Evolutionary conservation across 495 filamentous ascomycete genomes (phyloP).

Genomic region (Chaetomidium leptoderma): DNA sequence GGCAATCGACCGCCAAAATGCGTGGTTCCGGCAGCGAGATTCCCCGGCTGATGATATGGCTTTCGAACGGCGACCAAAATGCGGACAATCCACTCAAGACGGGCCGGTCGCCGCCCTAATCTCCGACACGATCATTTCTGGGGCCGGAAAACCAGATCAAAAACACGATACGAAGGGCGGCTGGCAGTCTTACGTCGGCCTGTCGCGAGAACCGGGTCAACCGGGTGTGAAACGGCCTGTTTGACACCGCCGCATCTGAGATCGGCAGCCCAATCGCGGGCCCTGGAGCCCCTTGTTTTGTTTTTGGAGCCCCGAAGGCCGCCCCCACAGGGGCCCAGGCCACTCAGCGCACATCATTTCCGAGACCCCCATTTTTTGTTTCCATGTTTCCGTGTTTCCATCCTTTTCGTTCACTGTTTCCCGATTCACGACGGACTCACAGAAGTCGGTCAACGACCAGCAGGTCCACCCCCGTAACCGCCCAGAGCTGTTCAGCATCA

Average conservation of each 20-base stretch:
- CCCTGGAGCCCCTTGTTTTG: too few species aligned
- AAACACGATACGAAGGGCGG: neutral
- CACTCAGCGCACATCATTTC: too few species aligned
- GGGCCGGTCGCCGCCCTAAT: neutral
- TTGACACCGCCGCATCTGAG: constrained; percentile 15
- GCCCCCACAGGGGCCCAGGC: too few species aligned
- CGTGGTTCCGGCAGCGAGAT: neutral
- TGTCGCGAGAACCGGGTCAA: neutral
- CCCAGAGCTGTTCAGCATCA: too few species aligned
- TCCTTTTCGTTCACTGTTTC: too few species aligned
- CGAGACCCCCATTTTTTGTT: too few species aligned
- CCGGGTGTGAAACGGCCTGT: constrained; percentile 13
- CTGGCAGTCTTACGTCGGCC: neutral
- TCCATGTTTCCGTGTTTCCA: too few species aligned
- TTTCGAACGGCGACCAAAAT: neutral
- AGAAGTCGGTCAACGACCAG: too few species aligned
- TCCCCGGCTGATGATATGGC: neutral
- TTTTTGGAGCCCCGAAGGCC: too few species aligned
- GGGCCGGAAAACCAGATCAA: neutral
- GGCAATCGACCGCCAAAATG: neutral
- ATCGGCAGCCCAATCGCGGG: neutral
- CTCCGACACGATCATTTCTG: neutral
- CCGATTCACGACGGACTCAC: too few species aligned
- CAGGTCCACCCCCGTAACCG: too few species aligned
- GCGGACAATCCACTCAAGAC: too few species aligned